Evolutionary conservation across 164 flowering plant genomes (phyloP).

Genomic region (Annona cherimola): DNA sequence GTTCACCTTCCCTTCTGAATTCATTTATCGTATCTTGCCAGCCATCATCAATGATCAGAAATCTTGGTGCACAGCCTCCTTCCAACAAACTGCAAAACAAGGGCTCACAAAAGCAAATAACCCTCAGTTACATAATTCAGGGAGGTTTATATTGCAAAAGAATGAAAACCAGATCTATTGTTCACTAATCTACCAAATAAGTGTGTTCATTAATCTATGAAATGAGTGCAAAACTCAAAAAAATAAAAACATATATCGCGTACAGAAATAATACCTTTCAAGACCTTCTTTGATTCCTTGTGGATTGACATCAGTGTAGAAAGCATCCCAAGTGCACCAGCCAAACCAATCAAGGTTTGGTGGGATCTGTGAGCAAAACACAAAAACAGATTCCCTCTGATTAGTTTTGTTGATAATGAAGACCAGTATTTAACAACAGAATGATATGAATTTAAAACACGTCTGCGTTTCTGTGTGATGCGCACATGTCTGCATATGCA

Average conservation of each 20-base stretch:
- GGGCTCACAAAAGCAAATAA: neutral
- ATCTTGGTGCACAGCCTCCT: conserved; percentile 65
- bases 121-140: neutral
- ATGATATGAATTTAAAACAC: neutral
- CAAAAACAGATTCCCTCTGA: neutral
- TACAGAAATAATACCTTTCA: conserved; percentile 37
- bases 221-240: no score
- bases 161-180: neutral
- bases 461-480: neutral
- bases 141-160: neutral
- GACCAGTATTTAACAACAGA: neutral
- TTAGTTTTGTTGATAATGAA: neutral
- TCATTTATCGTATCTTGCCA: conserved; percentile 70
- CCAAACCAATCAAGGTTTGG: conserved; percentile 69
- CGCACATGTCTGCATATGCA: neutral
- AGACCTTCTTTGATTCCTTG: conserved; percentile 60
- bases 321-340: conserved; percentile 95
- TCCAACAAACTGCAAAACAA: conserved; percentile 31
- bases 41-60: conserved; percentile 75
- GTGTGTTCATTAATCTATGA: no score
- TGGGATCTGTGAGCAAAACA: conserved; percentile 41
- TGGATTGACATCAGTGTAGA: conserved; percentile 54
- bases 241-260: neutral
- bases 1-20: conserved; percentile 43
- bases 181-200: no score